Evolutionary conservation across 2,329 filamentous ascomycete species (phyloP).

Genomic region (Mariannaea elegans): DNA sequence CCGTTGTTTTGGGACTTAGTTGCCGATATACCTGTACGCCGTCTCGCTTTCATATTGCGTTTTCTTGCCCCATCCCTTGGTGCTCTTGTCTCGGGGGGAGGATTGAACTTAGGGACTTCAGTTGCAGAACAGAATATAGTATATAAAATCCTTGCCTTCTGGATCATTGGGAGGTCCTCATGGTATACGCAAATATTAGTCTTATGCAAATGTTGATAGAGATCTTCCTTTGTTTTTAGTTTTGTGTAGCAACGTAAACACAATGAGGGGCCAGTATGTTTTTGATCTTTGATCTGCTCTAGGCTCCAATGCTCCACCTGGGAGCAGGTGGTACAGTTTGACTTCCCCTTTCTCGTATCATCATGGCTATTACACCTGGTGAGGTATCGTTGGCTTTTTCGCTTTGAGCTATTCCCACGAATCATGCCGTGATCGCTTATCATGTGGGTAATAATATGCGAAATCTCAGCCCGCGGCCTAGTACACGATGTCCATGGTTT

Average conservation of each 20-base stretch:
- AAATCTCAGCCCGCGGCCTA: slow-evolving; percentile 20
- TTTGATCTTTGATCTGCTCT: slow-evolving; percentile 6
- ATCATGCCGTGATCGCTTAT: slow-evolving; percentile 33
- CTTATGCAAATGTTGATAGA: slow-evolving; percentile 23
- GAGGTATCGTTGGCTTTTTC: slow-evolving; percentile 25
- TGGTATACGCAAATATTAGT: slow-evolving; percentile 17
- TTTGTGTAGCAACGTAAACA: slow-evolving; percentile 31
- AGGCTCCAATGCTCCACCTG: slow-evolving; percentile 23
- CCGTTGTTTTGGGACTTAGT: neutral
- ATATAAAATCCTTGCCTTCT: slow-evolving; percentile 25
- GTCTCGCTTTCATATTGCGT: neutral
- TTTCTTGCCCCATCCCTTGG: slow-evolving; percentile 8
- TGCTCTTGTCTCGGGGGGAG: neutral
- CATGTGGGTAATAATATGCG: slow-evolving; percentile 31
- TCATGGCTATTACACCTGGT: slow-evolving; percentile 18
- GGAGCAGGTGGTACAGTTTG: slow-evolving; percentile 23
- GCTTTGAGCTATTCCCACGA: slow-evolving; percentile 23
- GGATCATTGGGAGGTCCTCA: neutral
- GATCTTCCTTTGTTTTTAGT: slow-evolving; percentile 23
- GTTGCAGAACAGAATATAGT: neutral
- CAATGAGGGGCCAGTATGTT: slow-evolving; percentile 23
- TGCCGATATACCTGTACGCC: neutral
- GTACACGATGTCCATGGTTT: neutral
- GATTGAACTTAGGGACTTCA: neutral
- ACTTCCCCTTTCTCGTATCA: slow-evolving; percentile 23